Conservation (phyloP, 139 green algal genomes). For the Spirogloea muscicola region DNA sequence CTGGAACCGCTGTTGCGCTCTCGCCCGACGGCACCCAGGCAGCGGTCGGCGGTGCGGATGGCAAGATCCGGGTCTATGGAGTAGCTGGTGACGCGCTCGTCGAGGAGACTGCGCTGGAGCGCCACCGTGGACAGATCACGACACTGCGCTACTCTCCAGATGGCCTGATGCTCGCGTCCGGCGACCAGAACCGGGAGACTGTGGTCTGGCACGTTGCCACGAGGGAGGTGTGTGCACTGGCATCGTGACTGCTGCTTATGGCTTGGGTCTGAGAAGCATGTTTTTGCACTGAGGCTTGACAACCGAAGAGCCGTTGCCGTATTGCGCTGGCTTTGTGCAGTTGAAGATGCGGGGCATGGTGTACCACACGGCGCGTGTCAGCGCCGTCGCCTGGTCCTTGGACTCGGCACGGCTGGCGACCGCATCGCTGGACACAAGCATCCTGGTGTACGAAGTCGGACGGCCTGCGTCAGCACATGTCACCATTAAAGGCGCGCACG, state of each 20-base stretch:
- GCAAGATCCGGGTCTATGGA: slow-evolving; percentile 24
- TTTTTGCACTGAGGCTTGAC: no score
- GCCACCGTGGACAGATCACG: slow-evolving; percentile 38
- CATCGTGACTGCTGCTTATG: no score
- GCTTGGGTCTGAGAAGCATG: no score
- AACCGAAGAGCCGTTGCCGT: no score
- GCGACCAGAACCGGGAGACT: slow-evolving; percentile 49
- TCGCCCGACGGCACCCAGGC: slow-evolving; percentile 40
- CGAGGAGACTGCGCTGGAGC: slow-evolving; percentile 9
- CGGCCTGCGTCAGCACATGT: slow-evolving; percentile 18
- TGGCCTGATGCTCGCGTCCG: slow-evolving; percentile 42
- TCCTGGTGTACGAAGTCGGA: slow-evolving; percentile 48
- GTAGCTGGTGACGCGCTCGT: slow-evolving; percentile 25
- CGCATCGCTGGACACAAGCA: slow-evolving; percentile 42
- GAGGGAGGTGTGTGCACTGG: slow-evolving; percentile 46
- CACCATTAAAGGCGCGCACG: slow-evolving; percentile 45
- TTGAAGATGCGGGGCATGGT: slow-evolving; percentile 47
- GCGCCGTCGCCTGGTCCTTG: slow-evolving; percentile 43
- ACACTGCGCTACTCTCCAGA: slow-evolving; percentile 37
- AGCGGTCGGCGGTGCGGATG: slow-evolving; percentile 34
- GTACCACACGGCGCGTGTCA: slow-evolving; percentile 50
- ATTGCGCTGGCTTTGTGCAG: slow-evolving; percentile 14
- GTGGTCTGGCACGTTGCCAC: slow-evolving; percentile 48
- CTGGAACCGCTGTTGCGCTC: slow-evolving; percentile 31
- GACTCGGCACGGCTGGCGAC: slow-evolving; percentile 29